Evolutionary conservation across 225 moss, liverwort and hornwort genomes (phyloP), one percentile per base, ranked within the genome.

Genomic region (Polytrichum commune): DNA sequence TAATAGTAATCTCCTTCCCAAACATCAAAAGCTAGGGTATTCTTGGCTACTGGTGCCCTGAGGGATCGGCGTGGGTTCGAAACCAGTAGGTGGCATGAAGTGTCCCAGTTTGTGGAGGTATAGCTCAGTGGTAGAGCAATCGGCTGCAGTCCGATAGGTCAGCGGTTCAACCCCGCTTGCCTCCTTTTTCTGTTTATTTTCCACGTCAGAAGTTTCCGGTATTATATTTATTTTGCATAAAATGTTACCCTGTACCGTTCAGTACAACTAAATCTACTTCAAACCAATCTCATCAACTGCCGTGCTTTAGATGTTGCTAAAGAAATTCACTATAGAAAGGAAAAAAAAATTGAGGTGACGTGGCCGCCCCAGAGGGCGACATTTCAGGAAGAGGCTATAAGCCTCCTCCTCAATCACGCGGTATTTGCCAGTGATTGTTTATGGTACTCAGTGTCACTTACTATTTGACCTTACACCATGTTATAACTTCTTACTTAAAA

Each of bases 141-240:
- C 66, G 66, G 66, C 66, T 66, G 66, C 66, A 66, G 66, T 66
- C 66, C 66, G 66, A 66, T 66, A 66, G 66, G 66, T 66, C 66
- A 66, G 33, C 66, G 66, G 66, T 66, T 66, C 66, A n/a, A 66
- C 66, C 66, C 66, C 66, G 66, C 33, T 66, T 66, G 66, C 66
- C 66, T 66, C 66, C 66, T 65, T 29, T 29, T 29, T 1, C 26
- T 6, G 6, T 29, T 5, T 29, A 5, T 5, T 29, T 5, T 5
- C 5, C 4, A 56, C 4, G 18, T 5, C 56, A 56, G 0, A n/a
- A 18, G 18, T 57, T 57, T 57, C 56, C 56, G 19, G 56, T 18
- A 18, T 57, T 57, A 18, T 0, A 57, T 57, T 19, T 57, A 22
- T 57, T 18, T 57, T 19, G 57, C 13, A 57, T 57, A 6, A 6